Base-by-base conservation (phyloP, 768 basidiomycete species). In the Kwoniella heveanensis region DNA sequence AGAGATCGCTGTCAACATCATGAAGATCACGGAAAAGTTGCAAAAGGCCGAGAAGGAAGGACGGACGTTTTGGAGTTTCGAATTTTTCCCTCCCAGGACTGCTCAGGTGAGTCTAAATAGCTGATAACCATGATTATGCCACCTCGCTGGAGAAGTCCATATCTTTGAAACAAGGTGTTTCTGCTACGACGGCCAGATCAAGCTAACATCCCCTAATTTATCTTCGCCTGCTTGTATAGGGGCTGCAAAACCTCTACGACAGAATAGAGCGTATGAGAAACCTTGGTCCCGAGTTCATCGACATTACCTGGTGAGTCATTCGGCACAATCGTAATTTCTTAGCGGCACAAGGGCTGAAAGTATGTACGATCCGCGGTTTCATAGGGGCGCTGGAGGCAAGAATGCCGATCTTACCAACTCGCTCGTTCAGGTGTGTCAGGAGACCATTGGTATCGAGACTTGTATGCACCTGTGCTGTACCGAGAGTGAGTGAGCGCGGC, bases 401-500 rank as follows among this genome's bases (percentile, higher is more conserved):
- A 95, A 93, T 36, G 95, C 93, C 47, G 94, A 96, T 74, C 82
- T 97, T 61, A 95, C 94, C 12, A 88, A 90, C 4, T 91, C 93
- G 73, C 87, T 97, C 83, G 91, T 96, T 65, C 92, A 92, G 81
- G 91, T 90, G 46, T 95, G 93, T 77, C 93, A 97, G 81, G 85
- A 90, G 51, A 81, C 91, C 39, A 91, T 98, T 80, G 96, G 94
- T 0, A 84, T 98, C 24, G 93, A 98, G 82, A 95, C 93, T 27
- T 97, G 93, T 82, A 92, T 99, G 92, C 96, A 99, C 81, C 81
- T 99, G 70, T 98, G 95, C 49, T 98, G 96, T 78, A 98, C 96
- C 54, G 96, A 95, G 82, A 96, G 78, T 79, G 55, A 72, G 78
- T 70, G 12, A 19, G 6, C 2, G 7, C 7, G 32, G 5, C 32